Evolutionary conservation across 495 filamentous ascomycete genomes (phyloP).

Genomic region (Xylaria nigripes): DNA sequence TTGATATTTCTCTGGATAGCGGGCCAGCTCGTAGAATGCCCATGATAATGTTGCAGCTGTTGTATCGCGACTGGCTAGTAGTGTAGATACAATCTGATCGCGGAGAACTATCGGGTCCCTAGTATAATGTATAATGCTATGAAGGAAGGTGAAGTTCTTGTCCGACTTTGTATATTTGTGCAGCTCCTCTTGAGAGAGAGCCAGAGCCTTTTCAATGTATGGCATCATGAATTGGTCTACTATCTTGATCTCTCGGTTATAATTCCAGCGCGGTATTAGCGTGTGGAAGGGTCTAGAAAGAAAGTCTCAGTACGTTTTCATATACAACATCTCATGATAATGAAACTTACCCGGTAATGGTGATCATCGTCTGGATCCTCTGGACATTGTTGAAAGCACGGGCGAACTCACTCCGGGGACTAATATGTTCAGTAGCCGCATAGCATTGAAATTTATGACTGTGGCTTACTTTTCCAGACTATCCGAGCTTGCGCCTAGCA

Average conservation of each 20-base stretch:
- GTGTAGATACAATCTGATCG: constrained; percentile 49
- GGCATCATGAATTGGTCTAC: constrained; percentile 45
- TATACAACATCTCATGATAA: neutral
- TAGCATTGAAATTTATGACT: neutral
- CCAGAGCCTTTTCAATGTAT: constrained; percentile 44
- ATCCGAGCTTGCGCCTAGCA: constrained; percentile 46
- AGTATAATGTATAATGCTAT: constrained; percentile 37
- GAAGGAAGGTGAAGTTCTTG: constrained; percentile 40
- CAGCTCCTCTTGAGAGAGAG: constrained; percentile 41
- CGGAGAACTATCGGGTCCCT: constrained; percentile 44
- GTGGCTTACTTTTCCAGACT: constrained; percentile 38
- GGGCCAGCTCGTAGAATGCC: constrained; percentile 45
- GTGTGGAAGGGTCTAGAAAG: constrained; percentile 31
- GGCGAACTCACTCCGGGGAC: constrained; percentile 42
- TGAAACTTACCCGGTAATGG: constrained; percentile 31
- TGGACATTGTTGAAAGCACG: constrained; percentile 48
- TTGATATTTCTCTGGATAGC: constrained; percentile 40
- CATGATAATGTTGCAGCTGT: constrained; percentile 49
- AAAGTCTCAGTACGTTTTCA: neutral
- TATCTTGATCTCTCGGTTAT: constrained; percentile 34
- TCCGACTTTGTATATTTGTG: constrained; percentile 39
- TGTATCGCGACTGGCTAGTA: constrained; percentile 57
- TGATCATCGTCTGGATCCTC: constrained; percentile 38
- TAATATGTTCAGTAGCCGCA: constrained; percentile 1
- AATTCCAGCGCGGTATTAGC: constrained; percentile 35